phyloP scores from a whole-genome alignment of 352 stramenopile genomes.

The Aphanomyces euteiches region DNA sequence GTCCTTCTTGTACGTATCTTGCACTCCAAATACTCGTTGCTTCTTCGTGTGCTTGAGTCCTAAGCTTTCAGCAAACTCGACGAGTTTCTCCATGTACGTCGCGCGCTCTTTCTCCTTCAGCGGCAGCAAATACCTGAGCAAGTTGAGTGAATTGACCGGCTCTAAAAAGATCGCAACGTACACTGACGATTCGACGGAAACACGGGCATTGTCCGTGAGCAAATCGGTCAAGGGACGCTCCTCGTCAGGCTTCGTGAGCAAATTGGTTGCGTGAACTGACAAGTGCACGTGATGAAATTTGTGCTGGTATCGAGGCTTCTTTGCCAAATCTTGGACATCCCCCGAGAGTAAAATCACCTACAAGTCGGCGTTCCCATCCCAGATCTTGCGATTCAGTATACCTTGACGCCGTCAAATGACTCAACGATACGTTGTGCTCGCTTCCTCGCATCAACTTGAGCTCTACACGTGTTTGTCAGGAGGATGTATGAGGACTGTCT shows the following conservation, averaged over 20 bases:
- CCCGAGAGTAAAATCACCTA: slow-evolving; percentile 67
- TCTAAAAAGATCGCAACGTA: slow-evolving; percentile 38
- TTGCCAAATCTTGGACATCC: slow-evolving; percentile 52
- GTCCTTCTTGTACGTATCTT: slow-evolving; percentile 53
- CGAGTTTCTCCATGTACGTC: slow-evolving; percentile 61
- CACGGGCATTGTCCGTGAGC: slow-evolving; percentile 40
- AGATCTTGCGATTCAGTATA: slow-evolving; percentile 24
- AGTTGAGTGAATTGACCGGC: neutral
- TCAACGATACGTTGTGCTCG: slow-evolving; percentile 45
- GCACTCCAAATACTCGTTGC: slow-evolving; percentile 34
- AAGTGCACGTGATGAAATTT: slow-evolving; percentile 68
- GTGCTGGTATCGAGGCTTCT: slow-evolving; percentile 56
- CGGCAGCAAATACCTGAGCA: slow-evolving; percentile 60
- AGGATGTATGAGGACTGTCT: slow-evolving; percentile 2
- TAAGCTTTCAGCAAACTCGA: slow-evolving; percentile 48
- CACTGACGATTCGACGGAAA: slow-evolving; percentile 72
- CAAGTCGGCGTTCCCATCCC: neutral
- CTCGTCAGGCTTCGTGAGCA: slow-evolving; percentile 38
- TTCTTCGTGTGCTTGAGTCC: slow-evolving; percentile 41
- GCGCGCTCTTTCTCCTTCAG: slow-evolving; percentile 63
- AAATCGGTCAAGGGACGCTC: slow-evolving; percentile 39
- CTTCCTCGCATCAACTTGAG: slow-evolving; percentile 34
- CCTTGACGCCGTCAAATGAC: slow-evolving; percentile 62
- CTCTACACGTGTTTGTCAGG: slow-evolving; percentile 1
- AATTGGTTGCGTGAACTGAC: slow-evolving; percentile 58